Percentiles rank a stretch among this genome's conserved stretches.
Evolutionary conservation across 176 grass and related monocot species (phyloP).

Genomic region (Aegilops umbellulata): DNA sequence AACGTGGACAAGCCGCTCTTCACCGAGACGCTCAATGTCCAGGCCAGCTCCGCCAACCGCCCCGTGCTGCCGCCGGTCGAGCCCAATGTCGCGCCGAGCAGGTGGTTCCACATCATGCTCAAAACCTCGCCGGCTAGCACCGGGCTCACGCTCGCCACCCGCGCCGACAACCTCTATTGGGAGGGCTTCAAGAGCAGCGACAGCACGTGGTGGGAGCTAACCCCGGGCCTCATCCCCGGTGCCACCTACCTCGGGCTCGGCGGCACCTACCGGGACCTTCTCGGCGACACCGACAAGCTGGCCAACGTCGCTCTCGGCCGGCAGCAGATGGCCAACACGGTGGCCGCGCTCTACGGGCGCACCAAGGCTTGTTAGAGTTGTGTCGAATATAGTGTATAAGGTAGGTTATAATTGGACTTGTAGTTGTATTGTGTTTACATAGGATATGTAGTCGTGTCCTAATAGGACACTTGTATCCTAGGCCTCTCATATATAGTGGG

Average conservation of each 20-base stretch:
- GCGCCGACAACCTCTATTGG: slow-evolving; percentile 32
- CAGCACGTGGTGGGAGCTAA: slow-evolving; percentile 34
- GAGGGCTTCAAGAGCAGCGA: slow-evolving; percentile 24
- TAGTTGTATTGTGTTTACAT: too few species aligned
- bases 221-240: not conserved
- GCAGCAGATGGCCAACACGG: not conserved
- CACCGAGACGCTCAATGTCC: slow-evolving; percentile 10
- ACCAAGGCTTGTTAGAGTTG: too few species aligned
- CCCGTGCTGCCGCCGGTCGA: slow-evolving; percentile 25
- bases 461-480: too few species aligned
- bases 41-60: slow-evolving; percentile 2
- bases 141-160: slow-evolving; percentile 13
- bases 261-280: not conserved
- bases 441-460: too few species aligned
- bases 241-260: not conserved
- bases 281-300: not conserved
- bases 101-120: slow-evolving; percentile 36
- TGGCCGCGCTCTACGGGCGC: not conserved
- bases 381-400: too few species aligned
- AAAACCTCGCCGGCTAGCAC: not conserved
- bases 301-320: not conserved
- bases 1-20: not conserved
- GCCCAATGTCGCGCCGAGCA: not conserved
- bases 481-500: too few species aligned
- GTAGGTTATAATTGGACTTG: too few species aligned